Conservation (phyloP, 169 alveolate genomes). For the Perkinsus chesapeaki region DNA sequence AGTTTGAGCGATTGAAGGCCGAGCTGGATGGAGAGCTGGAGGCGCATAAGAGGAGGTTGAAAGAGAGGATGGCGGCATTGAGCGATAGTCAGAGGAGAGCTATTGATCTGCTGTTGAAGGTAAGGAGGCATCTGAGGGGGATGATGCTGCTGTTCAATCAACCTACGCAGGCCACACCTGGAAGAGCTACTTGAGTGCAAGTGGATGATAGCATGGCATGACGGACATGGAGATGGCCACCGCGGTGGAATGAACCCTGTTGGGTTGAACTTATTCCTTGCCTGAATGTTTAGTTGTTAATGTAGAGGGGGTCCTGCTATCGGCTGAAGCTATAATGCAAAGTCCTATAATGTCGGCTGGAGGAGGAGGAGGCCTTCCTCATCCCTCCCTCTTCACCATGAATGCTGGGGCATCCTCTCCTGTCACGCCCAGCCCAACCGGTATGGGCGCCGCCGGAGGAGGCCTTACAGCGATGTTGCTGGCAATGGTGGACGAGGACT, state of each 20-base stretch:
- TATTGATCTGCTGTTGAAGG: neutral
- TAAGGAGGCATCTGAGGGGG: neutral
- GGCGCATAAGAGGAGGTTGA: neutral
- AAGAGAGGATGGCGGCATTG: neutral
- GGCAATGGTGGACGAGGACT: neutral
- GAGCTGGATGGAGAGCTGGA: neutral
- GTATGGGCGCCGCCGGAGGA: neutral
- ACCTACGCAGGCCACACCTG: neutral
- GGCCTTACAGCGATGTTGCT: neutral
- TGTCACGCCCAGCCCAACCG: neutral
- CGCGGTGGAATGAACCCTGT: too few species aligned
- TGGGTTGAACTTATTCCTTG: neutral
- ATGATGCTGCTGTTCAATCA: neutral
- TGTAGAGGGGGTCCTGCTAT: neutral
- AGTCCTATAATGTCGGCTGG: neutral
- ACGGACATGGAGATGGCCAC: neutral
- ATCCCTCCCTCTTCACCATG: neutral
- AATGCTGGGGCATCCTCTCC: too few species aligned
- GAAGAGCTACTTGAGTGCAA: neutral
- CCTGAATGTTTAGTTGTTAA: neutral
- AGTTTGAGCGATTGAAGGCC: neutral
- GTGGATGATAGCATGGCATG: neutral
- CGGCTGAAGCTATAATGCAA: neutral
- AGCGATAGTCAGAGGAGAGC: neutral
- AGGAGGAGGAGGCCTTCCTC: neutral